These are phyloP conservation scores for Penicillium silybi DNA, from an alignment of 495 filamentous ascomycete genomes.

Conservation along the genomic window DNA sequence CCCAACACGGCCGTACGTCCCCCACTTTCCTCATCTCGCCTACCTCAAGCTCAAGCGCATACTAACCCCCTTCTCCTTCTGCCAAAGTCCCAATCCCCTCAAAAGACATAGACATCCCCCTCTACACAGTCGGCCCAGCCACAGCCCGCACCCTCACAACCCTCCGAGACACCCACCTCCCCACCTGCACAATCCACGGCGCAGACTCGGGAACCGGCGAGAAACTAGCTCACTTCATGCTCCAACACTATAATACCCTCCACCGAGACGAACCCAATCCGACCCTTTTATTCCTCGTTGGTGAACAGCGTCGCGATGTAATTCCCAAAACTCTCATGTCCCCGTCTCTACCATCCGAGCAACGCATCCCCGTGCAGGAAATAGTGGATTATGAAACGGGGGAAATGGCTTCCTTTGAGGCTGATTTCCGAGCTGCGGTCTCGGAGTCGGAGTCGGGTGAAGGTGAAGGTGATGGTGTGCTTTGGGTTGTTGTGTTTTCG, in stretches of 20 bases:
- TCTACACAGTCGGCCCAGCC: constrained; percentile 92
- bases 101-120: constrained; percentile 41
- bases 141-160: constrained; percentile 69
- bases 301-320: constrained; percentile 80
- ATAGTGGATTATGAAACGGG: constrained; percentile 81
- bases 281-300: constrained; percentile 78
- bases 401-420: constrained; percentile 69
- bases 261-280: constrained; percentile 37
- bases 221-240: constrained; percentile 68
- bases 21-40: neutral
- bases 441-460: constrained; percentile 1
- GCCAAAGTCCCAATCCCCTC: constrained; percentile 15
- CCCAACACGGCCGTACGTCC: constrained; percentile 33
- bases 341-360: constrained; percentile 29
- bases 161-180: constrained; percentile 42
- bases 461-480: constrained; percentile 10
- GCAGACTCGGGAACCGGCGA: constrained; percentile 80
- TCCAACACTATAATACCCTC: constrained; percentile 59
- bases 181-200: constrained; percentile 59
- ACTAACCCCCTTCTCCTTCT: constrained; percentile 14
- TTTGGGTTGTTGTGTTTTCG: constrained; percentile 94
- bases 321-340: constrained; percentile 76
- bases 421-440: constrained; percentile 51
- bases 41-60: neutral
- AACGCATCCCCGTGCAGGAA: constrained; percentile 65